These are phyloP conservation scores for Candida pseudoviswanathii DNA, from an alignment of 1,139 yeast genomes.

Conservation along the genomic window DNA sequence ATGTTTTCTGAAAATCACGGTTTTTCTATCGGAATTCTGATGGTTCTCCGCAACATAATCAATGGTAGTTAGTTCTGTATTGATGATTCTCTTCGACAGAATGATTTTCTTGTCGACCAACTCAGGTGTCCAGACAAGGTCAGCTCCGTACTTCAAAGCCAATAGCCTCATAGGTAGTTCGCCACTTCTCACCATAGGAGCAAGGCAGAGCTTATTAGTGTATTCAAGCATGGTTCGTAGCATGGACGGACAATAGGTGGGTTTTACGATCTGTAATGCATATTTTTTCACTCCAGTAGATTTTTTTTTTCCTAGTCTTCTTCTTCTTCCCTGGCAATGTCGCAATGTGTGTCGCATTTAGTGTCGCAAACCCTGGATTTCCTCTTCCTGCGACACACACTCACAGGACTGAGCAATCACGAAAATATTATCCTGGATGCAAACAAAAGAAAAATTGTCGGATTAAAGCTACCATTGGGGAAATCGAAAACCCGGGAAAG, in stretches of 20 bases:
- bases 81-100: constrained; percentile 64
- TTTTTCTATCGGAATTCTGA: constrained; percentile 15
- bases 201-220: constrained; percentile 74
- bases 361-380: no score
- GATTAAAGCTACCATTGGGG: no score
- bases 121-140: constrained; percentile 95
- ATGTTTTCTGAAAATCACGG: constrained; percentile 70
- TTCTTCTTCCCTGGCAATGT: background rate
- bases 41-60: constrained; percentile 49
- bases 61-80: constrained; percentile 55
- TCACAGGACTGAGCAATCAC: background rate
- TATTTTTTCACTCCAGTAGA: no score
- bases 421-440: background rate
- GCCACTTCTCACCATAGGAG: constrained; percentile 96
- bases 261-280: no score
- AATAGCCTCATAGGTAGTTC: constrained; percentile 87
- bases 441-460: background rate
- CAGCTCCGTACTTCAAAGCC: constrained; percentile 84
- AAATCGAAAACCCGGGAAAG: no score
- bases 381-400: background rate
- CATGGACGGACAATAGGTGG: constrained; percentile 1
- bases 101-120: constrained; percentile 83
- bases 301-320: background rate
- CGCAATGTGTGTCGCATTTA: background rate
- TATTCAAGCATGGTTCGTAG: constrained; percentile 21